Evolutionary conservation across 148 eudicot species (phyloP), one percentile per base, ranked within the genome.

Genomic region (Limonium bicolor): DNA sequence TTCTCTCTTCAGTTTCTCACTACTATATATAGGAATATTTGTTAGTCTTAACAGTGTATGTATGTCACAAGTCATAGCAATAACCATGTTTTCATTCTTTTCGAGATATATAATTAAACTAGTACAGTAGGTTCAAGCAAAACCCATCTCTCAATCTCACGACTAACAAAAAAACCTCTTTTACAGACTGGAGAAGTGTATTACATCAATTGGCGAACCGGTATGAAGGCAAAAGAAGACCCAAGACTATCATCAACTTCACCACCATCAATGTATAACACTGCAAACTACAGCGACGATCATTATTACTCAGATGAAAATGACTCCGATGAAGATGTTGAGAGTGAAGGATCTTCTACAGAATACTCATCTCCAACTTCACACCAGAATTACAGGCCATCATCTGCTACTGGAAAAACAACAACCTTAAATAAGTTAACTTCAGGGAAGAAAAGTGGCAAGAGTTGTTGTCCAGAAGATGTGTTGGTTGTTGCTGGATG

Each of bases 401-500:
- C n/a, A n/a, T n/a, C n/a, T n/a, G n/a, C n/a, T n/a, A n/a, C n/a
- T n/a, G n/a, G n/a, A n/a, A n/a, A n/a, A n/a, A n/a, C n/a, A n/a
- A n/a, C n/a, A n/a, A n/a, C n/a, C n/a, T n/a, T n/a, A n/a, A n/a
- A n/a, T n/a, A n/a, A n/a, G n/a, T n/a, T n/a, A n/a, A 48, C 42
- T 44, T 9, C 18, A 29, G 29, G 46, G 60, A 26, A 27, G 45
- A 27, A 26, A 51, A 38, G 6, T 3, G 37, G 23, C 14, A 18
- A 25, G 10, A 19, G 28, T 24, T 20, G 41, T 12, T 48, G 7
- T 11, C 26, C 56, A 26, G 60, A 63, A 17, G 41, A 53, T 39
- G 70, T 52, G 51, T 66, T 88, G 20, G 96, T 88, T 25, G 94
- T 88, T 1, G 94, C 86, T 10, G 96, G 96, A 15, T 83, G 96